A percentile compares a stretch with the other conserved stretches of the same genome.
These are phyloP conservation scores for Penicillium flavigenum DNA, from an alignment of 495 filamentous ascomycete species.

Conservation along the genomic window DNA sequence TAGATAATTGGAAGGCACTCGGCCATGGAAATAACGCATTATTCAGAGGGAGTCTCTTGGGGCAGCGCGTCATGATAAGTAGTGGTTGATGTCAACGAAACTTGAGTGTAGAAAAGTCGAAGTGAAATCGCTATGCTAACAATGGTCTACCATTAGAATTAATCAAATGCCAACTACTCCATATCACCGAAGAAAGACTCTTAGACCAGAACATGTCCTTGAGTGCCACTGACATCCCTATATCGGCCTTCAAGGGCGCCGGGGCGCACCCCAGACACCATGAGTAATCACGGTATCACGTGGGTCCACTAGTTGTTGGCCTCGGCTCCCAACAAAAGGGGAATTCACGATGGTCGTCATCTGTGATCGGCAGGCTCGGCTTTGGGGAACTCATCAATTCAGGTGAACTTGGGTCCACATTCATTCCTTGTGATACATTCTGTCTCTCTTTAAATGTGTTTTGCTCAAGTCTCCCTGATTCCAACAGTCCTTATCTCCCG, in stretches of 20 bases:
- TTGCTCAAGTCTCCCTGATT: not conserved
- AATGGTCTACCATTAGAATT: not conserved
- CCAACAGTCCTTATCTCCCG: conserved; percentile 1
- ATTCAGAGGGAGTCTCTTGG: too few species aligned
- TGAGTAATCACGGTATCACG: conserved; percentile 17
- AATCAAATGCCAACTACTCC: not conserved
- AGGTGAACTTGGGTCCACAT: not conserved
- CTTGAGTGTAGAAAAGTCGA: too few species aligned
- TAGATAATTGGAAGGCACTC: too few species aligned
- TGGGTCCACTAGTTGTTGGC: conserved; percentile 3
- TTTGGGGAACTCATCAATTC: not conserved
- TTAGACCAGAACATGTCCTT: not conserved
- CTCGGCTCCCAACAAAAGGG: conserved; percentile 22
- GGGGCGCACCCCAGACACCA: too few species aligned
- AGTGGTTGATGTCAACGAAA: too few species aligned
- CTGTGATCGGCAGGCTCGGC: conserved; percentile 16
- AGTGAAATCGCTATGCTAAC: too few species aligned
- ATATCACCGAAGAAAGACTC: not conserved
- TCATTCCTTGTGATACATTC: not conserved
- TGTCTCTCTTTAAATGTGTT: conserved; percentile 6
- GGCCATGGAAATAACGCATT: too few species aligned
- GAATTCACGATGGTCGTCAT: conserved; percentile 10
- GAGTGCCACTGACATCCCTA: not conserved
- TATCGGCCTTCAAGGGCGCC: not conserved
- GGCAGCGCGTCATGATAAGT: too few species aligned